Evolutionary conservation across 75 land plant species (phyloP).

Genomic region (Picea sitchensis): DNA sequence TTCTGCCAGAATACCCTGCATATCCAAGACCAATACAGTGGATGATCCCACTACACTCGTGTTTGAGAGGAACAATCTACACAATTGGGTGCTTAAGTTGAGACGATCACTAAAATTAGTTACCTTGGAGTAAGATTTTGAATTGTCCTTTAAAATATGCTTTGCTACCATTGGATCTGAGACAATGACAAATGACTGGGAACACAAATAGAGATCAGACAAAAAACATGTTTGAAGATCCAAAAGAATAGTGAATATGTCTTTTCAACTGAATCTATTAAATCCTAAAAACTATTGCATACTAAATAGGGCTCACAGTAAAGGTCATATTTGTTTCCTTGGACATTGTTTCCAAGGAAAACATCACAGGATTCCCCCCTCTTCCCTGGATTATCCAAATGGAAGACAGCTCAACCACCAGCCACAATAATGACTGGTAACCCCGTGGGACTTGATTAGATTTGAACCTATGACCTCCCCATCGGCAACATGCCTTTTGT

Average conservation of each 20-base stretch:
- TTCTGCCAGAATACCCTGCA: slow-evolving; percentile 96
- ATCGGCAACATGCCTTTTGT: too few relatives aligned
- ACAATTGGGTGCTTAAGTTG: too few relatives aligned
- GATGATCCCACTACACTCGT: too few relatives aligned
- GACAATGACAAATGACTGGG: slow-evolving; percentile 78
- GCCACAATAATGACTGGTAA: too few relatives aligned
- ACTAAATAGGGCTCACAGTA: background rate
- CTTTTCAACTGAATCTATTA: background rate
- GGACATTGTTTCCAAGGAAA: background rate
- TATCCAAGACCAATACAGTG: slow-evolving; percentile 22
- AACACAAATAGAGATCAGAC: background rate
- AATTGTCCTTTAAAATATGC: slow-evolving; percentile 80
- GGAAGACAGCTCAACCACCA: background rate
- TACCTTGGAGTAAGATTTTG: slow-evolving; percentile 59
- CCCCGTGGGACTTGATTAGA: too few relatives aligned
- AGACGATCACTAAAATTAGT: background rate
- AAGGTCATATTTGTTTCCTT: background rate
- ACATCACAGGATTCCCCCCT: background rate
- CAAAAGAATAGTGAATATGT: background rate
- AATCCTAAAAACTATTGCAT: background rate
- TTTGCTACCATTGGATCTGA: slow-evolving; percentile 92
- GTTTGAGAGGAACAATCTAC: too few relatives aligned
- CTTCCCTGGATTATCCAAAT: background rate
- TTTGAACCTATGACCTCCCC: too few relatives aligned
- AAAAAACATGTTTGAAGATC: background rate